Conservation (phyloP, 345 rosid genomes). For the Physaria fendleri region DNA sequence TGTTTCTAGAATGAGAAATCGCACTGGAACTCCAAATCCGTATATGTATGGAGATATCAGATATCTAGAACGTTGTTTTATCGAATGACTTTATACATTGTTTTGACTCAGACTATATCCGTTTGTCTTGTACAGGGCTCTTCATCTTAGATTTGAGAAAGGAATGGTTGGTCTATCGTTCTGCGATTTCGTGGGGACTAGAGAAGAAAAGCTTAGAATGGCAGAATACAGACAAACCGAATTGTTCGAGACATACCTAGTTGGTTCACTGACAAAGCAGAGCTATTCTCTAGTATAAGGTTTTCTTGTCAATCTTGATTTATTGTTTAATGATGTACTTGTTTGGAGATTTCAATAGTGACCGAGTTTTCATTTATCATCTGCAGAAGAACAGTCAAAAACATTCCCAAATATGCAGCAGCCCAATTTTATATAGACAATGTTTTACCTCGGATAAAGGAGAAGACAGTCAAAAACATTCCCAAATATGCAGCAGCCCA, state of each 20-base stretch:
- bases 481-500: slow-evolving; percentile 99
- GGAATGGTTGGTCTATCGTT: slow-evolving; percentile 98
- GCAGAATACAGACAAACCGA: slow-evolving; percentile 81
- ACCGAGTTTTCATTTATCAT: slow-evolving; percentile 16
- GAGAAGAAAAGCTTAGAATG: slow-evolving; percentile 95
- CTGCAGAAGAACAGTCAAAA: slow-evolving; percentile 90
- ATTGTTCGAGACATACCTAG: slow-evolving; percentile 95
- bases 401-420: slow-evolving; percentile 97
- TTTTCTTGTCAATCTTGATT: slow-evolving; percentile 23
- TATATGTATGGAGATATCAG: slow-evolving; percentile 58
- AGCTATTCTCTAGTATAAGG: slow-evolving; percentile 91
- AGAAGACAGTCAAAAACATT: slow-evolving; percentile 97
- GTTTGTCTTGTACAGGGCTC: slow-evolving; percentile 64
- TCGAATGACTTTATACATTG: not conserved
- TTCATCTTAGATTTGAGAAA: no score
- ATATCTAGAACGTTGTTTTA: slow-evolving; percentile 16
- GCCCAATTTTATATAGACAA: slow-evolving; percentile 95
- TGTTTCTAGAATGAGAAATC: slow-evolving; percentile 91
- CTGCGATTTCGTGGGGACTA: slow-evolving; percentile 94
- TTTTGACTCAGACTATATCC: slow-evolving; percentile 3
- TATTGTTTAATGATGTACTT: not conserved
- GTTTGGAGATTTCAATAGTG: slow-evolving; percentile 17
- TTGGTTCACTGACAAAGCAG: slow-evolving; percentile 96
- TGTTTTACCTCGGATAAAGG: slow-evolving; percentile 93
- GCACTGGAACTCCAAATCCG: slow-evolving; percentile 79